These are phyloP conservation scores for Yarrowia deformans DNA, from an alignment of 805 yeast genomes.

Conservation along the genomic window DNA sequence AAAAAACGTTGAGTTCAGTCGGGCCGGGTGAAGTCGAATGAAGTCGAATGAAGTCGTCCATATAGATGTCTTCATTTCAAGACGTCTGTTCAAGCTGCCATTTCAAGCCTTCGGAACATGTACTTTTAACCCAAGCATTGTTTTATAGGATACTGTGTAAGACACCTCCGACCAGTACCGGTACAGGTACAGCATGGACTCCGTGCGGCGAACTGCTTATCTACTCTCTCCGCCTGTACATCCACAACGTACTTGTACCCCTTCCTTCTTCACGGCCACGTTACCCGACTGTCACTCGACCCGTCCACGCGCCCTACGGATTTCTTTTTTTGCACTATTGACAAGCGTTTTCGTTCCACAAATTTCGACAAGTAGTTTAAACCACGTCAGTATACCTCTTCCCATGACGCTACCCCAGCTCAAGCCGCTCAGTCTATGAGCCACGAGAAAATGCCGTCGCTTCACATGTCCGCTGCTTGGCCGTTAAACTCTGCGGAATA, in stretches of 20 bases:
- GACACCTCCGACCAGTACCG: too few relatives aligned
- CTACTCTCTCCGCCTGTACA: neutral
- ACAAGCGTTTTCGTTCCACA: neutral
- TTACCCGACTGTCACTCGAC: neutral
- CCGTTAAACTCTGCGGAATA: conserved; percentile 15
- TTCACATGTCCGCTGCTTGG: conserved; percentile 27
- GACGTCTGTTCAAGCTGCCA: too few relatives aligned
- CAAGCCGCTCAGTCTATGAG: conserved; percentile 21
- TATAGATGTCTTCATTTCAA: too few relatives aligned
- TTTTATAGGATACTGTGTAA: too few relatives aligned
- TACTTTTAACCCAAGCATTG: too few relatives aligned
- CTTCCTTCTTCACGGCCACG: too few relatives aligned
- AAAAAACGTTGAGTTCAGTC: neutral
- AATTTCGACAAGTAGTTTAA: neutral
- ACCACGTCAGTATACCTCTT: neutral
- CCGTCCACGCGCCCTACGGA: neutral
- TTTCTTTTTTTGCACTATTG: neutral
- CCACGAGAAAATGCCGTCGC: conserved; percentile 26
- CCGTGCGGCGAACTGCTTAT: too few relatives aligned
- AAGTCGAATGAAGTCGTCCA: too few relatives aligned
- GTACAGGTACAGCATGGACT: too few relatives aligned
- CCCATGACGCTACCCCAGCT: conserved; percentile 30
- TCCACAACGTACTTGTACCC: too few relatives aligned
- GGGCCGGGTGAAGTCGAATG: too few relatives aligned
- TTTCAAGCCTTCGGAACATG: too few relatives aligned